Evolutionary conservation across 2,329 filamentous ascomycete genomes (phyloP), one percentile per base, ranked within the genome.

Genomic region (Aureobasidium melanogenum): DNA sequence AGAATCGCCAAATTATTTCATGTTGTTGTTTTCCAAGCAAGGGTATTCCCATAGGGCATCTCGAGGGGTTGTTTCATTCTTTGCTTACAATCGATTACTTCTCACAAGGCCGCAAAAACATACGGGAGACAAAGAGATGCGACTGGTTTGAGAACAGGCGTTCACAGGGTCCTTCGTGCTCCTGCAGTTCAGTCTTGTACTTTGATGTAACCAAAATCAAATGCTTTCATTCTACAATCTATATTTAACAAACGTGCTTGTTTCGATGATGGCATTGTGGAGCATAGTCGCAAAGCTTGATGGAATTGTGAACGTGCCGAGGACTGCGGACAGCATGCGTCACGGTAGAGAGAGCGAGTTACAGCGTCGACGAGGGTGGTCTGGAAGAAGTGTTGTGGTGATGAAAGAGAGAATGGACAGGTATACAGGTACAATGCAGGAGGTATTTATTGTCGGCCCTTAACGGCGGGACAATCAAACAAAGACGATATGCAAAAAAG

Each of bases 41-140:
- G 39, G 52, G 39, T 46, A 56, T 56, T 56, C 52, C 52, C 52
- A 46, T 28, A 56, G 52, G 52, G 52, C 39, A 56, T 46, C 26
- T 56, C 19, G 28, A 56, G 28, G 39, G 52, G 52, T 32, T 55
- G 22, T 41, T 54, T 24, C 30, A 17, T 14, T 54, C 28, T 56
- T 43, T 56, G 38, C 39, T 41, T 41, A 28, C 50, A 54, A 30
- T 41, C 19, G 36, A 39, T 9, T 28, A 19, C 8, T 41, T 41
- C 32, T 38, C n/a, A 47, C 14, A 51, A 51, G 47, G 22, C 48
- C 14, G 22, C 19, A 56, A 44, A 56, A 8, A 43, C 39, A 44
- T 19, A n/a, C 50, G 39, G 24, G 36, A 54, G 50, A 54, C 50
- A 26, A 56, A 24, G 38, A 56, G 52, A 44, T 24, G 52, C 34